A percentile compares a stretch with the other conserved stretches of the same genome.
These are phyloP conservation scores for Phytophthora litchii DNA, from an alignment of 352 stramenopile species.

Conservation along the genomic window DNA sequence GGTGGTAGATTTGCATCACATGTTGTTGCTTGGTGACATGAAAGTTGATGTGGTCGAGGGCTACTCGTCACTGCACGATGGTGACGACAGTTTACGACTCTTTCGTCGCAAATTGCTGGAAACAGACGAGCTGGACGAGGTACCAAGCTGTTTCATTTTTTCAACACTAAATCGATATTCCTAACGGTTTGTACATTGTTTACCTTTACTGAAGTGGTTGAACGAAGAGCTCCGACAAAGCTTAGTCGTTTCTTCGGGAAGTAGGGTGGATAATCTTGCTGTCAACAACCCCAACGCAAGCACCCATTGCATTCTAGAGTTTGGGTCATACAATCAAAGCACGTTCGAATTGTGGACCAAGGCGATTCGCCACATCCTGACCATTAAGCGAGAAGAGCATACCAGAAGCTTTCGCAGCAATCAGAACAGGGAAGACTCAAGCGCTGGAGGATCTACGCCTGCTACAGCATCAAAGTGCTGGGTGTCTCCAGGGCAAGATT, in stretches of 20 bases:
- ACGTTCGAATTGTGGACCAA: constrained; percentile 90
- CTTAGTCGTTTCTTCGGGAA: constrained; percentile 51
- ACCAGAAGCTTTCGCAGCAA: constrained; percentile 20
- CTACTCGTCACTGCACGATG: constrained; percentile 32
- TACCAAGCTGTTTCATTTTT: constrained; percentile 15
- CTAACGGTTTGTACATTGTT: constrained; percentile 1
- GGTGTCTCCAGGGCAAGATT: constrained; percentile 86
- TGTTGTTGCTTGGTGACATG: constrained; percentile 85
- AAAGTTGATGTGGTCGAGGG: constrained; percentile 70
- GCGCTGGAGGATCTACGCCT: constrained; percentile 13
- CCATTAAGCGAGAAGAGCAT: constrained; percentile 54
- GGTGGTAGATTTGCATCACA: constrained; percentile 75
- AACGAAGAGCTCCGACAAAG: constrained; percentile 74
- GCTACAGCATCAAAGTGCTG: constrained; percentile 32
- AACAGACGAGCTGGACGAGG: constrained; percentile 79
- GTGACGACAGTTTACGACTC: constrained; percentile 43
- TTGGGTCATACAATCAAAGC: constrained; percentile 78
- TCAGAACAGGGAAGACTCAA: constrained; percentile 20
- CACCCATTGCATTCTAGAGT: constrained; percentile 73
- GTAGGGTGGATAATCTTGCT: constrained; percentile 49
- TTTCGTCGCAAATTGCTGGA: constrained; percentile 82
- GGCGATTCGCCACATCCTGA: constrained; percentile 72
- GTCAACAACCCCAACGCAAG: constrained; percentile 65
- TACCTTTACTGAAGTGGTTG: constrained; percentile 52
- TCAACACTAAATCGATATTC: neutral